Percentiles rank a stretch among this genome's conserved stretches.
Evolutionary conservation across 805 yeast species (phyloP).

Genomic region (Ogataea pini): DNA sequence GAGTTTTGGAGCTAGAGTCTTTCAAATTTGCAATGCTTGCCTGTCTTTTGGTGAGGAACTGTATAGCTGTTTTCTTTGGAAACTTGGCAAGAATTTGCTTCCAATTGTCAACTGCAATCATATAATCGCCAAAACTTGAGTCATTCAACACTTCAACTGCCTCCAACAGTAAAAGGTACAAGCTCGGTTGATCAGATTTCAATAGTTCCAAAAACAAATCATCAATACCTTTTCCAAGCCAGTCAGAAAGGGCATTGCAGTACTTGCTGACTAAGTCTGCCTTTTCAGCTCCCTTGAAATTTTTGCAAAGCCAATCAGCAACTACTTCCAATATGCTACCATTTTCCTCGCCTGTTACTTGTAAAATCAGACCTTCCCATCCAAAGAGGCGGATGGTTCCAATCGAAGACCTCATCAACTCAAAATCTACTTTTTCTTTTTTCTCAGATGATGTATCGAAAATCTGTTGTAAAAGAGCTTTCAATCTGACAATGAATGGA

Average conservation of each 20-base stretch:
- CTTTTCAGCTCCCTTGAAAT: neutral
- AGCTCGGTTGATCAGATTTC: neutral
- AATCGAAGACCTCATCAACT: neutral
- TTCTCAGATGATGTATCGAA: neutral
- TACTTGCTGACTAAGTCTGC: neutral
- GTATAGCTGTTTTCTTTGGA: neutral
- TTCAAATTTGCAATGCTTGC: neutral
- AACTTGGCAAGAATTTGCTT: neutral
- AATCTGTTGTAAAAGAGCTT: neutral
- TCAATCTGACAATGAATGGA: neutral
- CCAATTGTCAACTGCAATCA: neutral
- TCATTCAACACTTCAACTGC: neutral
- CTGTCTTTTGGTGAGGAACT: neutral
- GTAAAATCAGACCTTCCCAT: neutral
- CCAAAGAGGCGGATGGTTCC: neutral
- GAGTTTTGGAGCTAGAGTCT: neutral
- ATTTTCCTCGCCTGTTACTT: neutral
- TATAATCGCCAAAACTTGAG: neutral
- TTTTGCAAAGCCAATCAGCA: neutral
- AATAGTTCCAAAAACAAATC: neutral
- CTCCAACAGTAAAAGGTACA: neutral
- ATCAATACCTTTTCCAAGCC: neutral
- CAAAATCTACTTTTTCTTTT: neutral
- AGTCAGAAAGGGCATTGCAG: neutral
- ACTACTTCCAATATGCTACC: neutral